These are phyloP conservation scores for Rostrohypoxylon terebratum DNA, from an alignment of 495 filamentous ascomycete genomes.

Conservation along the genomic window DNA sequence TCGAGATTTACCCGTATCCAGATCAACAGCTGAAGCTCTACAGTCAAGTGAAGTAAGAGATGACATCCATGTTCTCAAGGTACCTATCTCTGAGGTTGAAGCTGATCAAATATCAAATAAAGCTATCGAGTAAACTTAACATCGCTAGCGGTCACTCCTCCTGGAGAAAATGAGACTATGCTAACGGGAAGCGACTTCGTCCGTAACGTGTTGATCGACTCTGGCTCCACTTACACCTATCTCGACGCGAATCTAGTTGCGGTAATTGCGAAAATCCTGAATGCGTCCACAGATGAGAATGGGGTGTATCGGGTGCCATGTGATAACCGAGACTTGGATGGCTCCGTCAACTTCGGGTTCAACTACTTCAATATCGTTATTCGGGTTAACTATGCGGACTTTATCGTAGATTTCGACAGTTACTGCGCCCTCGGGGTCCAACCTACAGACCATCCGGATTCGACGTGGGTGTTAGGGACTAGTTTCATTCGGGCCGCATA, in stretches of 20 bases:
- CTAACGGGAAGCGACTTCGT: conserved; percentile 53
- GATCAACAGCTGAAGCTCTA: conserved; percentile 52
- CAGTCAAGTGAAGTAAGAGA: conserved; percentile 49
- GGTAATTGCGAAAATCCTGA: conserved; percentile 50
- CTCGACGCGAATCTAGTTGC: conserved; percentile 54
- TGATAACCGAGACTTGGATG: conserved; percentile 47
- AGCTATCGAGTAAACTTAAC: conserved; percentile 61
- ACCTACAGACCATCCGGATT: conserved; percentile 48
- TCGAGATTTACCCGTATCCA: conserved; percentile 58
- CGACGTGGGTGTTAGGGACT: conserved; percentile 56
- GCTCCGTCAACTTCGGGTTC: conserved; percentile 60
- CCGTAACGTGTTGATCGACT: conserved; percentile 56
- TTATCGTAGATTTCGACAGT: conserved; percentile 55
- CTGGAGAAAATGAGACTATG: conserved; percentile 40
- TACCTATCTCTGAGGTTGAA: neutral
- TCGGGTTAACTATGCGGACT: conserved; percentile 58
- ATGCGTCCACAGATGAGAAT: conserved; percentile 49
- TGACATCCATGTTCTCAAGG: neutral
- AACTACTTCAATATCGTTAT: conserved; percentile 57
- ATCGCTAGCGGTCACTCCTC: conserved; percentile 54
- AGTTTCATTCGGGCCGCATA: conserved; percentile 60
- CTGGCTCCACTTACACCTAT: conserved; percentile 58
- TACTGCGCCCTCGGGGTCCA: conserved; percentile 58
- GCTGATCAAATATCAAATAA: neutral
- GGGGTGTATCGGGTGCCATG: conserved; percentile 58